Conservation (phyloP, 441 rosid genomes). For the Pelargonium myrrhifolium region DNA sequence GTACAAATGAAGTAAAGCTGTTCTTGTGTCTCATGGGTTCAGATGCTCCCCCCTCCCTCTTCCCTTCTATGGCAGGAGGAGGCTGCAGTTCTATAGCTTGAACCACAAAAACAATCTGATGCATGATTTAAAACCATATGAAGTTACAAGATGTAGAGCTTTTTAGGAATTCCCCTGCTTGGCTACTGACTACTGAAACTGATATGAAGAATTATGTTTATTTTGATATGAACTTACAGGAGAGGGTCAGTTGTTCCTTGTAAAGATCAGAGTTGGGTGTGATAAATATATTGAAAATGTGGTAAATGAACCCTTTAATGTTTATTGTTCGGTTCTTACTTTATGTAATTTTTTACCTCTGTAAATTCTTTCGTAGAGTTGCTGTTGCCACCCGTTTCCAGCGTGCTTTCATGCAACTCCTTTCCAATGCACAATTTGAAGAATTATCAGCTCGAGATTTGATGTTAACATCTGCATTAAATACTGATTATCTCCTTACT, state of each 20-base stretch:
- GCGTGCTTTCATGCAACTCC: conserved; percentile 88
- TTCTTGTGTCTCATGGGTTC: neutral
- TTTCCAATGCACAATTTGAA: conserved; percentile 75
- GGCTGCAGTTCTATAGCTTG: neutral
- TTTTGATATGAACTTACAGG: neutral
- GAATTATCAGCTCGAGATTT: conserved; percentile 86
- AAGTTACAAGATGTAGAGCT: neutral
- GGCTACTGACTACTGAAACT: neutral
- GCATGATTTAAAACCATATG: neutral
- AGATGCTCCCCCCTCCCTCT: neutral
- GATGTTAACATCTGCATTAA: conserved; percentile 77
- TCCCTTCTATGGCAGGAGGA: neutral
- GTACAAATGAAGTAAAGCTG: no score
- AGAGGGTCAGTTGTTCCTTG: neutral
- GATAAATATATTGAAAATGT: neutral
- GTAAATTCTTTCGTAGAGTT: conserved; percentile 39
- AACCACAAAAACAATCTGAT: neutral
- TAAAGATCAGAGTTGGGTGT: neutral
- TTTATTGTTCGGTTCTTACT: conserved; percentile 8
- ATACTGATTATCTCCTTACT: conserved; percentile 86
- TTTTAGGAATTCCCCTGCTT: neutral
- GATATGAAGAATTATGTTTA: neutral
- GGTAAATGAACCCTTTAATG: neutral
- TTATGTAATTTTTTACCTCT: conserved; percentile 14
- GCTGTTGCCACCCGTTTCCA: conserved; percentile 81